A percentile compares a stretch with the other conserved stretches of the same genome.
Evolutionary conservation across 169 alveolate species (phyloP).

Genomic region (Babesia sp.): DNA sequence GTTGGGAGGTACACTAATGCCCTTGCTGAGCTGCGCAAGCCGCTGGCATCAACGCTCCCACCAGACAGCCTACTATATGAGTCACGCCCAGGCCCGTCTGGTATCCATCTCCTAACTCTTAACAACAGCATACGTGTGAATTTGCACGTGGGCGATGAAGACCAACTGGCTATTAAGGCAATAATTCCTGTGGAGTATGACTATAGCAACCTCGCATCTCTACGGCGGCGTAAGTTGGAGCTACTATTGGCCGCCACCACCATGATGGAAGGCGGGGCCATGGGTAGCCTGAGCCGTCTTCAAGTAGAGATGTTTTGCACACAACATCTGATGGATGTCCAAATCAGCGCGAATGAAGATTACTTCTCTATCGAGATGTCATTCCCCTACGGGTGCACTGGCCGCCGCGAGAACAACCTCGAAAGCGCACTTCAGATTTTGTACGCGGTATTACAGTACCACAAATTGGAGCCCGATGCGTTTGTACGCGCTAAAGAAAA

Average conservation of each 20-base stretch:
- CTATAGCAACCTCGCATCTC: neutral
- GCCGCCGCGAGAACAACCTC: conserved; percentile 44
- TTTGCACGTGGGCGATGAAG: conserved; percentile 17
- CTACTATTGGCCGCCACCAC: conserved; percentile 50
- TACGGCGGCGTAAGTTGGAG: conserved; percentile 31
- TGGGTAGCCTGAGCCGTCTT: conserved; percentile 76
- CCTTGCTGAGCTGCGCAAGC: conserved; percentile 27
- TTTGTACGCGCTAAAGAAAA: conserved; percentile 78
- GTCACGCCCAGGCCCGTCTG: neutral
- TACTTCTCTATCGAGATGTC: conserved; percentile 74
- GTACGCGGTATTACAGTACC: conserved; percentile 25
- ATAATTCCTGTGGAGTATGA: conserved; percentile 34
- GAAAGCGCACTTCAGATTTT: conserved; percentile 48
- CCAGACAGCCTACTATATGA: conserved; percentile 2
- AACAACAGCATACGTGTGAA: conserved; percentile 36
- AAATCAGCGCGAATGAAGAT: conserved; percentile 77
- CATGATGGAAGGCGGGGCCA: conserved; percentile 86
- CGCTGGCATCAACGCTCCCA: conserved; percentile 34
- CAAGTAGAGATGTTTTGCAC: conserved; percentile 83
- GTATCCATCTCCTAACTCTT: conserved; percentile 29
- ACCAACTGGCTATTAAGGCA: conserved; percentile 22
- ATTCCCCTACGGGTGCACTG: conserved; percentile 55
- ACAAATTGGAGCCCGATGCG: conserved; percentile 75
- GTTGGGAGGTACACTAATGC: conserved; percentile 32
- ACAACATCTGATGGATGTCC: conserved; percentile 73